Conservation (phyloP, 1,284 basidiomycete genomes). For the Phellopilus nigrolimitatus region DNA sequence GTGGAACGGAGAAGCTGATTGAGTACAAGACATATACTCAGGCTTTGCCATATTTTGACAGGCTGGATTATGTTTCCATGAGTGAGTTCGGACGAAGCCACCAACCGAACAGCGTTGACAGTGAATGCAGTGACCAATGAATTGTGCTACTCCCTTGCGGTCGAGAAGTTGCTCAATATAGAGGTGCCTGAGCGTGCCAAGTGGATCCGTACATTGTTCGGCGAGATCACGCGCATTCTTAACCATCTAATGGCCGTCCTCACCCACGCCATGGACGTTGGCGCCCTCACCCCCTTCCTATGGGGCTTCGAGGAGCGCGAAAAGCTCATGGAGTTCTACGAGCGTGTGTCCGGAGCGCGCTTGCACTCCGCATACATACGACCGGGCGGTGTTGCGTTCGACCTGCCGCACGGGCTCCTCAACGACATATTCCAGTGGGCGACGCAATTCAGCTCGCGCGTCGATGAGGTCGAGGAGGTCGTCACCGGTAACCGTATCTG, state of each 20-base stretch:
- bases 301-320: constrained; percentile 99
- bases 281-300: constrained; percentile 96
- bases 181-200: constrained; percentile 98
- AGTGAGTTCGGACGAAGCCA: constrained; percentile 48
- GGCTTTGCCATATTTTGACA: constrained; percentile 98
- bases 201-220: constrained; percentile 97
- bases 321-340: constrained; percentile 99
- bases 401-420: constrained; percentile 92
- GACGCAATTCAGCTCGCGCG: constrained; percentile 86
- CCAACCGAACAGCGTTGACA: neutral
- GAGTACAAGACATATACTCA: constrained; percentile 99
- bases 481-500: constrained; percentile 98
- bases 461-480: constrained; percentile 98
- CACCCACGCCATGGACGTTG: constrained; percentile 95
- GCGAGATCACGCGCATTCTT: constrained; percentile 93
- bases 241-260: constrained; percentile 99
- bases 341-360: constrained; percentile 96
- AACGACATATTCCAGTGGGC: constrained; percentile 99
- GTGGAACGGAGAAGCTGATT: constrained; percentile 98
- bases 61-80: constrained; percentile 99
- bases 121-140: constrained; percentile 87
- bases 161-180: constrained; percentile 98
- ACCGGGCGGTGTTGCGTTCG: constrained; percentile 97
- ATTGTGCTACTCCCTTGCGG: constrained; percentile 93
- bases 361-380: constrained; percentile 98